These are phyloP conservation scores for Ganoderma resinaceum DNA, from an alignment of 1,284 basidiomycete species.

Conservation along the genomic window DNA sequence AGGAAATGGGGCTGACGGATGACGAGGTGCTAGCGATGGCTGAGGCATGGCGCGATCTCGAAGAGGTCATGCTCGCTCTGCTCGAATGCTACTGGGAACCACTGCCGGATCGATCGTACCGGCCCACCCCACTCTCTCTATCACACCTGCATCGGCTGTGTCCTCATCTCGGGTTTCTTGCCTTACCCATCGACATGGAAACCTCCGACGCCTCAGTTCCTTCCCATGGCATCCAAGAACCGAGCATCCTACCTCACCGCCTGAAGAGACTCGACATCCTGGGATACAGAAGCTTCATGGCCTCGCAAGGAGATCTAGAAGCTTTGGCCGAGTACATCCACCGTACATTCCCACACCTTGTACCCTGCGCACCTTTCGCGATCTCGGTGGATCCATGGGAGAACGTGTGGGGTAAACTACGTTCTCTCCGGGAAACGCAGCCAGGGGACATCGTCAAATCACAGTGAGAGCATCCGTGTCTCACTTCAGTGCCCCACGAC, in stretches of 20 bases:
- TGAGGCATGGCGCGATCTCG: not conserved
- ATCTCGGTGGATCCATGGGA: not conserved
- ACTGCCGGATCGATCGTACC: not conserved
- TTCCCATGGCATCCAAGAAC: too few species aligned
- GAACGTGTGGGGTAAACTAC: not conserved
- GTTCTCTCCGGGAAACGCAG: not conserved
- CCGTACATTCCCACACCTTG: not conserved
- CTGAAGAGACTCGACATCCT: slow-evolving; percentile 7
- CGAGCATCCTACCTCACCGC: not conserved
- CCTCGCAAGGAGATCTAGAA: not conserved
- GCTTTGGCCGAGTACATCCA: not conserved
- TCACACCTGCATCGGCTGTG: not conserved
- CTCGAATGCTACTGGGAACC: not conserved
- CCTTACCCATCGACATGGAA: slow-evolving; percentile 1
- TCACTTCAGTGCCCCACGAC: not conserved
- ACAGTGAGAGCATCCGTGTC: not conserved
- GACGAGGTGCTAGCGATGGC: not conserved
- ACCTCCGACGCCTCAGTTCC: not conserved
- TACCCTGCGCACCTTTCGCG: not conserved
- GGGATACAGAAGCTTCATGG: not conserved
- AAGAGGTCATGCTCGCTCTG: not conserved
- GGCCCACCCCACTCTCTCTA: not conserved
- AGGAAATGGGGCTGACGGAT: not conserved
- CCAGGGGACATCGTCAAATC: not conserved
- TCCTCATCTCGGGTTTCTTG: not conserved